phyloP scores from a whole-genome alignment of 2,329 filamentous ascomycete species.

The Paraconiothyrium sp. region DNA sequence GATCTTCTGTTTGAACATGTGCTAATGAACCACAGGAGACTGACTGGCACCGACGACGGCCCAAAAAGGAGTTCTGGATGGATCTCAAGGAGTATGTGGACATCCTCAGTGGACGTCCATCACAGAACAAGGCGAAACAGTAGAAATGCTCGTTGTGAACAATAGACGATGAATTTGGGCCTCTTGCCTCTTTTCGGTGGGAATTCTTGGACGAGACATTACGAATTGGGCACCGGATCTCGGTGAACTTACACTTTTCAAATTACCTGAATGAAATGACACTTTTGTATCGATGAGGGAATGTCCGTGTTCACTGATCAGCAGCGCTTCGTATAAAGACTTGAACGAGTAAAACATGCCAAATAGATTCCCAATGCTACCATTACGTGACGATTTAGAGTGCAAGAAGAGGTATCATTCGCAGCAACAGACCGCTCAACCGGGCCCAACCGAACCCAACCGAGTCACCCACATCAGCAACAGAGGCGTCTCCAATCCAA shows the following conservation, averaged over 20 bases:
- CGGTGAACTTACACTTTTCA: background rate
- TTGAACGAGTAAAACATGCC: background rate
- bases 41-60: conserved; percentile 90
- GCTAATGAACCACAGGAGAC: conserved; percentile 66
- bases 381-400: conserved; percentile 3
- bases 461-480: background rate
- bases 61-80: conserved; percentile 86
- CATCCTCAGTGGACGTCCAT: conserved; percentile 73
- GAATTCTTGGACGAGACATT: background rate
- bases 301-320: no score
- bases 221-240: background rate
- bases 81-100: conserved; percentile 83
- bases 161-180: no score
- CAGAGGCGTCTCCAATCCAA: background rate
- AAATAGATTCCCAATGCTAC: background rate
- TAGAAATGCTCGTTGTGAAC: background rate
- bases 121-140: background rate
- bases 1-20: background rate
- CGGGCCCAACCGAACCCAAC: conserved; percentile 3
- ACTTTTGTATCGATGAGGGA: background rate
- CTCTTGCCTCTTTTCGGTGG: background rate
- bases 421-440: conserved; percentile 6
- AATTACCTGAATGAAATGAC: conserved; percentile 2
- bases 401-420: conserved; percentile 15
- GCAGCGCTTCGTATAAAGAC: no score